Evolutionary conservation across 2,329 filamentous ascomycete genomes (phyloP).

Genomic region (Chaetothyriales sp.): DNA sequence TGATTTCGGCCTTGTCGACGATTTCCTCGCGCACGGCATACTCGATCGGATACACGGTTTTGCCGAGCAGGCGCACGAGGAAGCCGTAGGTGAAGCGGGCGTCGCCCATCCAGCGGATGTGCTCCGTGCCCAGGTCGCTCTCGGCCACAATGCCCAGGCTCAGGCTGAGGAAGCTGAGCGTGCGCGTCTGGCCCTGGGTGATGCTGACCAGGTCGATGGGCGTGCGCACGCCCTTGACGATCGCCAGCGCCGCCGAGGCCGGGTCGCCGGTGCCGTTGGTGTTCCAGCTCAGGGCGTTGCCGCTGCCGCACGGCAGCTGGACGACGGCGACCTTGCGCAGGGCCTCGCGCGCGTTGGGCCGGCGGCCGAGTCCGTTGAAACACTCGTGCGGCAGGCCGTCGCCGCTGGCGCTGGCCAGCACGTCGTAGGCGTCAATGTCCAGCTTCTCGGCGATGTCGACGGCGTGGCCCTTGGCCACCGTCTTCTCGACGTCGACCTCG

Average conservation of each 20-base stretch:
- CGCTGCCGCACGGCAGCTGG: conserved; percentile 82
- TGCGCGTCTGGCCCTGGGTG: conserved; percentile 62
- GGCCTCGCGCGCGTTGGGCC: conserved; percentile 60
- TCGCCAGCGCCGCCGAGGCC: conserved; percentile 62
- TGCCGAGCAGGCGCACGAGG: conserved; percentile 58
- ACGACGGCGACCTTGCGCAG: conserved; percentile 65
- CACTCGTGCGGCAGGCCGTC: conserved; percentile 87
- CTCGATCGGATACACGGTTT: conserved; percentile 77
- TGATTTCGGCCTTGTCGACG: conserved; percentile 59
- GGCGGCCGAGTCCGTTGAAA: conserved; percentile 78
- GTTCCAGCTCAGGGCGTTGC: conserved; percentile 88
- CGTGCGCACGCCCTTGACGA: conserved; percentile 77
- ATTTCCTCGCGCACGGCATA: conserved; percentile 73
- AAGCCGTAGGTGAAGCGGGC: conserved; percentile 77
- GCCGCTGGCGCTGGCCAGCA: conserved; percentile 77
- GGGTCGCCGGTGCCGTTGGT: conserved; percentile 66
- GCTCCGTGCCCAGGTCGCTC: conserved; percentile 74
- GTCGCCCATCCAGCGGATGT: conserved; percentile 84
- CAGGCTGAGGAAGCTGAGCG: conserved; percentile 81
- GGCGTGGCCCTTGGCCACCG: conserved; percentile 62
- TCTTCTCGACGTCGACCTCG: conserved; percentile 58
- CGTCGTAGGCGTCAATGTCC: conserved; percentile 69
- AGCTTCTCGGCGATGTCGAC: conserved; percentile 60
- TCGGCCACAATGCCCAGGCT: conserved; percentile 82
- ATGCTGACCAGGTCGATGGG: conserved; percentile 76